A percentile compares a stretch with the other conserved stretches of the same genome.
Evolutionary conservation across 192 early-diverging fungal species (phyloP).

Genomic region (Glomus cerebriforme): DNA sequence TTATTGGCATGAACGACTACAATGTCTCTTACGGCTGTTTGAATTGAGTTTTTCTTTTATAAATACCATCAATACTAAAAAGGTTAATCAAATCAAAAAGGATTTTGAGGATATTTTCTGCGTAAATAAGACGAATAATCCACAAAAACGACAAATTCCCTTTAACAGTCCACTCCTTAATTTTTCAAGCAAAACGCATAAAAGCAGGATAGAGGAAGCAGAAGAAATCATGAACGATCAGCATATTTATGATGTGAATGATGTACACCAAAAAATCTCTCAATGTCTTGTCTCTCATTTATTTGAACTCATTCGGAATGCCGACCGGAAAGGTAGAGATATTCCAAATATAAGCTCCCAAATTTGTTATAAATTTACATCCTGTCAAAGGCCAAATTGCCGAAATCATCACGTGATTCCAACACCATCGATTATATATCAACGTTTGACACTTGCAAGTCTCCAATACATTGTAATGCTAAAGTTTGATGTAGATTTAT

Average conservation of each 20-base stretch:
- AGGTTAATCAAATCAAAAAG: neutral
- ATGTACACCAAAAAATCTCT: neutral
- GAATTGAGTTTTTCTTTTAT: neutral
- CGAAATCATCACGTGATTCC: neutral
- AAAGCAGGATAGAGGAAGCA: neutral
- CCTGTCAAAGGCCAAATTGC: neutral
- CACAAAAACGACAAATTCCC: neutral
- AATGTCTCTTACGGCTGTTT: neutral
- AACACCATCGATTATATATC: neutral
- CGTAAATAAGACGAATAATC: neutral
- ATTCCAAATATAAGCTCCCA: neutral
- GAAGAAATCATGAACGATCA: neutral
- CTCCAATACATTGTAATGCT: conserved; percentile 11
- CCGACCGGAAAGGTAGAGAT: neutral
- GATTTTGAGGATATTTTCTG: neutral
- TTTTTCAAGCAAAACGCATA: no score
- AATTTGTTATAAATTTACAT: neutral
- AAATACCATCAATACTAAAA: neutral
- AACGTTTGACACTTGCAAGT: conserved; percentile 1
- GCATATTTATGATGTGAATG: neutral
- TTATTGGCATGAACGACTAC: conserved; percentile 2
- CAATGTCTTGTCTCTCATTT: conserved; percentile 4
- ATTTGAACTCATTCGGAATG: neutral
- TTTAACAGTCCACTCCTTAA: neutral
- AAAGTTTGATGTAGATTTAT: neutral